Evolutionary conservation across 23 red algal genomes (phyloP), one percentile per base, ranked within the genome.

Genomic region (Chondrus crispus): DNA sequence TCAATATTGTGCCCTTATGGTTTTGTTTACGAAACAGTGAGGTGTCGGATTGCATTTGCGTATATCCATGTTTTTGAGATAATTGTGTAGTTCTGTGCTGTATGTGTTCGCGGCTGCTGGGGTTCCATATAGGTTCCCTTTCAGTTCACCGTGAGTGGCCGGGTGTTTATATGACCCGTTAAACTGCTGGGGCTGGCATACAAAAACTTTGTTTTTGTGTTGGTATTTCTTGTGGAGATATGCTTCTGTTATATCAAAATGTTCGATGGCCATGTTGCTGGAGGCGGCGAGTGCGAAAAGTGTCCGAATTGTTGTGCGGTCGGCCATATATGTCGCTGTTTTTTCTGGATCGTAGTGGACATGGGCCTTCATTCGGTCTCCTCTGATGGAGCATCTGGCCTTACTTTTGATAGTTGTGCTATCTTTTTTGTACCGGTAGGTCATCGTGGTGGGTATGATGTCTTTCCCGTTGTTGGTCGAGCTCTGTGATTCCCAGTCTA

Each of bases 341-440:
- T 82, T n/a, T 18, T 35, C 20, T 6, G 45, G 24, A 0, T 57
- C 45, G 77, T 82, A 82, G 13, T 82, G 0, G 24, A 82, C n/a
- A 24, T 44, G 20, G 22, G 77, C 44, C 39, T 82, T 49, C 54
- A 82, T 82, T 12, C 26, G 77, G 77, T 82, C 77, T 26, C 77
- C 77, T 55, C 77, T 19, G 26, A 60, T 19, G n/a, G 1, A 32
- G 51, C 77, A 58, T 19, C 54, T 32, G 13, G 2, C 77, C 33
- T 2, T 57, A 26, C 45, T 26, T 82, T n/a, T n/a, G 26, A 24
- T n/a, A n/a, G n/a, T n/a, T n/a, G n/a, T n/a, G n/a, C n/a, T n/a
- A n/a, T n/a, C n/a, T 9, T 66, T 7, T 32, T 8, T 66, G 35
- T 66, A 66, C 1, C 60, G 60, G 18, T 66, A 66, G 9, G 0